Percentiles rank a stretch among this genome's conserved stretches.
phyloP scores from a whole-genome alignment of 2,329 filamentous ascomycete genomes.

The Exophiala sp. region DNA sequence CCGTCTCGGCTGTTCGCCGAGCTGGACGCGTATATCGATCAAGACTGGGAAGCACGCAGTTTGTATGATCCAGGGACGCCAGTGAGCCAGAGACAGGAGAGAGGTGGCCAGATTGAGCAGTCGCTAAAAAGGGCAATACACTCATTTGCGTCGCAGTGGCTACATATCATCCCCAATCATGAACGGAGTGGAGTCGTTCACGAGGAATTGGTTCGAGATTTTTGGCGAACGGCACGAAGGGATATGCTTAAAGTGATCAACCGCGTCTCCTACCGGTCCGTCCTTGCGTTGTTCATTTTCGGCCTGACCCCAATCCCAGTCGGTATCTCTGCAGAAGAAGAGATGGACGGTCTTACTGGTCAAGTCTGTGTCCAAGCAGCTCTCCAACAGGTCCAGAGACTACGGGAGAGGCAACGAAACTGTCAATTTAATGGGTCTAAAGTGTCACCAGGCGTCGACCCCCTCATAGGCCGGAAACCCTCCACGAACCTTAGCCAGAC shows the following conservation, averaged over 20 bases:
- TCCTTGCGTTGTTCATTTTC: constrained; percentile 41
- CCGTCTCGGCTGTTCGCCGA: constrained; percentile 34
- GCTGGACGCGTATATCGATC: constrained; percentile 23
- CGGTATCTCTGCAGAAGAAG: constrained; percentile 42
- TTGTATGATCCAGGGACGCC: not conserved
- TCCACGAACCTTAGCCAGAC: constrained; percentile 31
- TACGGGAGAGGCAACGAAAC: constrained; percentile 40
- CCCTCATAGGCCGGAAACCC: constrained; percentile 27
- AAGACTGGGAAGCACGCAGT: constrained; percentile 10
- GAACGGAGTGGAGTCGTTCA: constrained; percentile 6
- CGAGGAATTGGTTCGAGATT: constrained; percentile 25
- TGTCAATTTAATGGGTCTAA: constrained; percentile 43
- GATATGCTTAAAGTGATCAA: constrained; percentile 44
- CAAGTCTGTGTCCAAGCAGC: constrained; percentile 42
- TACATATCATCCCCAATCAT: constrained; percentile 25
- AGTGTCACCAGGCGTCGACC: constrained; percentile 32
- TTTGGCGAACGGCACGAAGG: constrained; percentile 39
- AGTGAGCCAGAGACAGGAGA: constrained; percentile 7
- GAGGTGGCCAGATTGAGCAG: constrained; percentile 28
- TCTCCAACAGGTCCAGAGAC: constrained; percentile 40
- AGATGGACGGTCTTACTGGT: constrained; percentile 39
- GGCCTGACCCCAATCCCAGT: constrained; percentile 41
- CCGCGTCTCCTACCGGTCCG: constrained; percentile 41
- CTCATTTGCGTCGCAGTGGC: constrained; percentile 32
- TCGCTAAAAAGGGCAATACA: constrained; percentile 29